Base-by-base conservation (phyloP, 441 rosid genomes). In the Erodium trifolium region DNA sequence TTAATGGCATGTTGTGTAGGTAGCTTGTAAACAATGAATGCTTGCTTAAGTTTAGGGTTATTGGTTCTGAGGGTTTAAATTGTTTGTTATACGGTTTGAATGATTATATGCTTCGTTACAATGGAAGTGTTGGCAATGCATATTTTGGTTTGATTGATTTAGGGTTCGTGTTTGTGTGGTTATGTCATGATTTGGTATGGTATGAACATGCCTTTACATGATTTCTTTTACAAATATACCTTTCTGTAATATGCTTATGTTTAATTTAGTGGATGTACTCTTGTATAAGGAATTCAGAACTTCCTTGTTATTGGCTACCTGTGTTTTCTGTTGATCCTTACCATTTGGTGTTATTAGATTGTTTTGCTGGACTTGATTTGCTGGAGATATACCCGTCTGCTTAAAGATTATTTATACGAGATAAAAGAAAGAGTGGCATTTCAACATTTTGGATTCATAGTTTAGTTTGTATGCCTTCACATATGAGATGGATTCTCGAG, bases 401-500 rank as follows among this genome's bases (percentile, higher is more conserved):
- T 23, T 62, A 63, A 66, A 53, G 29, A 57, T 4, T 55, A 49
- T 66, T 71, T 65, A 34, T 74, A 79, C 70, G 78, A 77, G 65
- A 82, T 68, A 64, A 60, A 59, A 39, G 63, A 55, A 47, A 70
- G 49, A 76, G 43, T 12, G 27, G 60, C 63, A 37, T 35, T 71
- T 75, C 66, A 59, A 66, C 55, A 71, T 68, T 71, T 71, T 70
- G 75, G 75, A 66, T 67, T 53, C 67, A 69, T 64, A 63, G 63
- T 73, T 71, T 78, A 69, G 78, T 77, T 87, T 86, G 84, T 80
- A 94, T 88, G 96, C 88, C 80, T 81, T 76, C 81, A 79, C 85
- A 73, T 78, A 83, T 83, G 90, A 88, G 78, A 94, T 94, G 98
- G 92, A 91, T 75, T 87, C 94, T 70, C 82, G 87, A 72, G 96